A percentile compares a stretch with the other conserved stretches of the same genome.
Conservation (phyloP, 495 filamentous ascomycete genomes). For the Aspergillus sparsus region DNA sequence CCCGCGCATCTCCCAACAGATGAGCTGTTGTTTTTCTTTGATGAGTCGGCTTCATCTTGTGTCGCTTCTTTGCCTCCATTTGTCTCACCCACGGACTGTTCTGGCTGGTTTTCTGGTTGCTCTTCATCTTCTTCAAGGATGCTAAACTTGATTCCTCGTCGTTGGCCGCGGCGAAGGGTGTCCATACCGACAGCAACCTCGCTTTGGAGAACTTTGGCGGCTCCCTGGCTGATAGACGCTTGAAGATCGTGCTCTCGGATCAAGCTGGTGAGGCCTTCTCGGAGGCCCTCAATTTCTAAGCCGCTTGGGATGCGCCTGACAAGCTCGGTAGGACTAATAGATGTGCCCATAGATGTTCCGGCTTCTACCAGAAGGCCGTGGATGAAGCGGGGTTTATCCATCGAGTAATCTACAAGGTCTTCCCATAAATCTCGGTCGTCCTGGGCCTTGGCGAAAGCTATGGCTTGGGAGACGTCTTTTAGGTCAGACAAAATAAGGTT, state of each 20-base stretch:
- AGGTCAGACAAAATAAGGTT: conserved; percentile 88
- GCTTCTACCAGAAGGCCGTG: conserved; percentile 89
- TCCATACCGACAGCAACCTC: conserved; percentile 86
- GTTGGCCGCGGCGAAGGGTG: conserved; percentile 70
- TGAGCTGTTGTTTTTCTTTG: conserved; percentile 24
- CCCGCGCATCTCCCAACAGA: conserved; percentile 51
- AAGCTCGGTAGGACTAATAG: conserved; percentile 85
- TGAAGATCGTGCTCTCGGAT: conserved; percentile 94
- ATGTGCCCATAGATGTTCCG: conserved; percentile 86
- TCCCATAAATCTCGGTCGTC: conserved; percentile 91
- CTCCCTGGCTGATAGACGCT: conserved; percentile 83
- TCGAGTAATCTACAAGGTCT: conserved; percentile 88
- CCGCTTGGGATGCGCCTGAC: conserved; percentile 90
- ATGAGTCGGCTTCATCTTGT: conserved; percentile 14
- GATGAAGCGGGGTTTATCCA: conserved; percentile 96
- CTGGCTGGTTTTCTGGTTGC: conserved; percentile 12
- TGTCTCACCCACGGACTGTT: conserved; percentile 6
- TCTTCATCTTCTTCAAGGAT: conserved; percentile 48
- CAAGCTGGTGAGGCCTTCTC: conserved; percentile 80
- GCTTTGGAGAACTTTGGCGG: conserved; percentile 78
- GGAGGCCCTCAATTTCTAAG: conserved; percentile 83
- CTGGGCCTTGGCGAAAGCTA: conserved; percentile 90
- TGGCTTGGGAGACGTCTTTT: conserved; percentile 84
- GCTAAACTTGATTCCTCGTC: conserved; percentile 85
- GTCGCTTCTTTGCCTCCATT: background rate